Evolutionary conservation across 495 filamentous ascomycete genomes (phyloP), one percentile per base, ranked within the genome.

Genomic region (Podospora pseudoanserina): DNA sequence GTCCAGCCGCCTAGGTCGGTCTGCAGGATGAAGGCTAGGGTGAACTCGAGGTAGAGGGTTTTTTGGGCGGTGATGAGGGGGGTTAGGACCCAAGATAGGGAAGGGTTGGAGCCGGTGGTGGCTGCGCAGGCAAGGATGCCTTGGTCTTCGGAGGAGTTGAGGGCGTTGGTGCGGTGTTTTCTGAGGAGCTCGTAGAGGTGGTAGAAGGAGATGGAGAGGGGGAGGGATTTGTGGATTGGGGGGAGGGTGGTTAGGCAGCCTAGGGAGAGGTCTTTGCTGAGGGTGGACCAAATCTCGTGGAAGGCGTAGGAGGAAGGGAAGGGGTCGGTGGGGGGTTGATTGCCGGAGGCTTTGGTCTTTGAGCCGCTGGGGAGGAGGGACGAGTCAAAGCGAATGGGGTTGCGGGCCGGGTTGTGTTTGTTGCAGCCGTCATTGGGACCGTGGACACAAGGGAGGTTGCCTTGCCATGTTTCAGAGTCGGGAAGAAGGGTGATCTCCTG

Each of bases 391-490:
- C 64, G 68, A 55, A 75, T 70, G 26, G 64, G 62, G 13, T 60
- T 20, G 26, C 64, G 65, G n/a, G 60, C 20, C 3, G 73, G 75
- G 63, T 77, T 77, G 65, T 78, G 76, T 19, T 20, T 61, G 19
- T 64, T 67, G 70, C 75, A 78, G 39, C 76, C 76, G 68, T 73
- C 72, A 5, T 27, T 61, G 18, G 72, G 71, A 18, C 67, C 72
- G 68, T 70, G 60, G 28, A 77, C 75, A 56, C 76, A 77, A 2
- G 76, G 76, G 28, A 67, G 72, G 59, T 77, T 75, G 19, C 73
- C 76, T 54, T 75, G 60, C 75, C 76, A 77, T 23, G 9, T 49
- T 49, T 49, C 39, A 13, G 68, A 68, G 9, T 53, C 26, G 16
- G 44, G 19, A 28, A 58, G 26, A 11, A 19, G 23, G 49, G 44